Evolutionary conservation across 2,329 filamentous ascomycete genomes (phyloP).

Genomic region (Aspergillus sclerotialis): DNA sequence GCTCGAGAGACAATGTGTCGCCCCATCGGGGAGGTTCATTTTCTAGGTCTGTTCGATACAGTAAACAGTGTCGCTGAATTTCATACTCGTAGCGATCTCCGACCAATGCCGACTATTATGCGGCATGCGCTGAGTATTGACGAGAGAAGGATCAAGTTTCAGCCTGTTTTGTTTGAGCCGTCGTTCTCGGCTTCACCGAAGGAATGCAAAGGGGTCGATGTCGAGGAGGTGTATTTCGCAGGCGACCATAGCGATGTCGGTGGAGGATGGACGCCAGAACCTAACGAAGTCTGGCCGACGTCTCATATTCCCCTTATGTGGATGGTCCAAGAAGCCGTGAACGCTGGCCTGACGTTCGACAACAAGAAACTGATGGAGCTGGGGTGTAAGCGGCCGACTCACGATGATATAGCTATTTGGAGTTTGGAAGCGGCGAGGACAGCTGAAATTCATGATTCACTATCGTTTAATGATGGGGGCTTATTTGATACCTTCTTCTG

Average conservation of each 20-base stretch:
- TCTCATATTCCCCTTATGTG: conserved; percentile 61
- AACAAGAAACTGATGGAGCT: conserved; percentile 11
- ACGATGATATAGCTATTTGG: not conserved
- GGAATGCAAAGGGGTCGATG: conserved; percentile 40
- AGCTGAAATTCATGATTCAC: conserved; percentile 11
- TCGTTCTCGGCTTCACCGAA: not conserved
- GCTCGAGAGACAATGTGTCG: conserved; percentile 14
- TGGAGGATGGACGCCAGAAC: conserved; percentile 58
- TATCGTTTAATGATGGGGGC: conserved; percentile 10
- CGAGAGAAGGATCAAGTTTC: conserved; percentile 47
- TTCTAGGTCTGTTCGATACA: conserved; percentile 20
- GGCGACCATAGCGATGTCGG: conserved; percentile 71
- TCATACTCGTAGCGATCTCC: not conserved
- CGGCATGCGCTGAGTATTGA: conserved; percentile 49
- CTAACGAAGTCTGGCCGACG: conserved; percentile 47
- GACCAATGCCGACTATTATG: conserved; percentile 35
- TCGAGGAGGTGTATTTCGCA: conserved; percentile 65
- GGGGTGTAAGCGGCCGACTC: conserved; percentile 11
- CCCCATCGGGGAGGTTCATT: conserved; percentile 10
- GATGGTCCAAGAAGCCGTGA: conserved; percentile 58
- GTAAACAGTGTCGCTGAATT: conserved; percentile 17
- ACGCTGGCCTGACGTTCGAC: conserved; percentile 64
- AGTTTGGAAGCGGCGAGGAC: conserved; percentile 5
- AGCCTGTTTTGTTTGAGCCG: conserved; percentile 13
- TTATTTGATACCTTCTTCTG: conserved; percentile 12